Base-by-base conservation (phyloP, 2,329 filamentous ascomycete species). In the Phialophora verrucosa region DNA sequence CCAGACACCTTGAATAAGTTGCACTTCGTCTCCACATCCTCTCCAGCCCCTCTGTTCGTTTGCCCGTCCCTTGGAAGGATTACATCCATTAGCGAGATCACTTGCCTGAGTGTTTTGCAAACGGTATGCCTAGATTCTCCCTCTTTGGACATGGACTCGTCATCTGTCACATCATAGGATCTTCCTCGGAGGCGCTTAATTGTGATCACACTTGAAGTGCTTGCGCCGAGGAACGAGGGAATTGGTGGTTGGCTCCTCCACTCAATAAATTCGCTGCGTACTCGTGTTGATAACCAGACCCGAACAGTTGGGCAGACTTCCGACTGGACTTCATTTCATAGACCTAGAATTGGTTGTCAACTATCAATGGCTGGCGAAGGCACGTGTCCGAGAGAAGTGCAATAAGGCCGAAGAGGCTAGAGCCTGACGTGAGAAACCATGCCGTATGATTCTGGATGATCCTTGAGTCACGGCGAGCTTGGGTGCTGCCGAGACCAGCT, bases 121-220 rank as follows among this genome's bases (percentile, higher is more conserved):
- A n/a, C 17, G 17, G 17, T 44, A n/a, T 44, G 7, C 7, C 17
- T 31, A 20, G 6, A 17, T 32, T 2, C 4, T 14, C 27, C 42
- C 35, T 10, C 38, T 49, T 50, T 35, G 57, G 42, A 20, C 6
- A 51, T 25, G 17, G 20, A 23, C 14, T 35, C 29, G 10, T 35
- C 47, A 31, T 61, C 29, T 53, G 47, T 61, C 31, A 12, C n/a
- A 27, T 50, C 6, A 38, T 31, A 54, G 58, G 20, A 42, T 53
- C 7, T 49, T 3, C 47, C 47, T 49, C 25, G 49, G 29, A 35
- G 59, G 59, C 59, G 59, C 59, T 51, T 53, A 61, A n/a, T 20
- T 61, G 59, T 54, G 59, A 54, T 38, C 27, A 53, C 32, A 51
- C 23, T 42, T 25, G 23, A 35, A 10, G 12, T 61, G 20, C 23